Conservation (phyloP, 495 filamentous ascomycete species). For the Penicillium bovifimosum region DNA sequence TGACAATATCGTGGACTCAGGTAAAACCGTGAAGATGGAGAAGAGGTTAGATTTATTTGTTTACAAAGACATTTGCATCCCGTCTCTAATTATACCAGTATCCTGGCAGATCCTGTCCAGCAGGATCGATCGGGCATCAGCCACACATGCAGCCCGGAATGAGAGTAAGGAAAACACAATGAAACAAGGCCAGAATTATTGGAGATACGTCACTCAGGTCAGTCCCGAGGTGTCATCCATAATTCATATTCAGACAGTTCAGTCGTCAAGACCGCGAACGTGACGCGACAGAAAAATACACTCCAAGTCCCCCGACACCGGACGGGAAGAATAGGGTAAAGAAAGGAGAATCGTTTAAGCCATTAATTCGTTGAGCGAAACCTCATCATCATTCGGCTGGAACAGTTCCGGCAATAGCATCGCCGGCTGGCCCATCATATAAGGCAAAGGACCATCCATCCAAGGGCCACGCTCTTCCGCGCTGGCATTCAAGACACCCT, state of each 20-base stretch:
- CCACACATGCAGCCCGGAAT: neutral
- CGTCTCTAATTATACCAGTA: constrained; percentile 1
- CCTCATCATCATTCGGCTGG: constrained; percentile 29
- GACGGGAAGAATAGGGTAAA: neutral
- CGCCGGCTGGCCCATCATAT: constrained; percentile 39
- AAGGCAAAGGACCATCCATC: constrained; percentile 40
- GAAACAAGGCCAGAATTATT: constrained; percentile 9
- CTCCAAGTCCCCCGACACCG: neutral
- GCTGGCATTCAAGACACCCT: constrained; percentile 70
- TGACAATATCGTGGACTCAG: neutral
- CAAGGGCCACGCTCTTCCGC: constrained; percentile 82
- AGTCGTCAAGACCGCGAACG: constrained; percentile 20
- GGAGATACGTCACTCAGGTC: constrained; percentile 3
- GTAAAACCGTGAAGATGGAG: neutral
- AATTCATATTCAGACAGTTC: constrained; percentile 18
- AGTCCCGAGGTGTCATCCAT: constrained; percentile 22
- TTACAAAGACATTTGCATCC: constrained; percentile 2
- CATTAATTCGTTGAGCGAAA: constrained; percentile 41
- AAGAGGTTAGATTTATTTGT: neutral
- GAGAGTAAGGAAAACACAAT: neutral
- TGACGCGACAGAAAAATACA: constrained; percentile 10
- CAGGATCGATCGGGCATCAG: constrained; percentile 6
- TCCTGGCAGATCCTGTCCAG: constrained; percentile 7
- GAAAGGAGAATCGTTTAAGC: constrained; percentile 18
- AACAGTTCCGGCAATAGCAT: constrained; percentile 31